phyloP scores from a whole-genome alignment of 345 rosid genomes.

The Eucalyptus regnans region DNA sequence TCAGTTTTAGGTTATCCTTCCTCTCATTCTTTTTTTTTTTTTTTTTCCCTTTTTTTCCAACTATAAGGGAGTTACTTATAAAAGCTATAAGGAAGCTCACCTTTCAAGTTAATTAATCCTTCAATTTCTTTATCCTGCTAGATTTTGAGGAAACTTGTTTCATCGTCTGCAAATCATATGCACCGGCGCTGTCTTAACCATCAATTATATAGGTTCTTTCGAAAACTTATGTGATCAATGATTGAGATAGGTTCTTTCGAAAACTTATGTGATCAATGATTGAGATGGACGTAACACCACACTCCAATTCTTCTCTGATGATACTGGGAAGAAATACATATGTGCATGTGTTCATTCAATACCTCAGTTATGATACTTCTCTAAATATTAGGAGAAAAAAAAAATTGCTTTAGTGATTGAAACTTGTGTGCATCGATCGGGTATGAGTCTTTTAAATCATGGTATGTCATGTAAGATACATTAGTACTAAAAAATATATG shows the following conservation, averaged over 20 bases:
- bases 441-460: neutral
- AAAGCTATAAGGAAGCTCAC: too few relatives aligned
- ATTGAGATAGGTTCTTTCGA: too few relatives aligned
- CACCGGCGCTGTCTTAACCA: neutral
- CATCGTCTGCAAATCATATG: too few relatives aligned
- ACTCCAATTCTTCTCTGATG: accelerated
- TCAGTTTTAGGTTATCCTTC: neutral
- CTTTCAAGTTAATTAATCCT: neutral
- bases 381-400: neutral
- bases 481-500: too few relatives aligned
- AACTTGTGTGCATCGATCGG: neutral
- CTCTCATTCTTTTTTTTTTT: neutral
- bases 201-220: too few relatives aligned
- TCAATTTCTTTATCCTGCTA: neutral
- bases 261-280: neutral
- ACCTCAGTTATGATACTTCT: neutral
- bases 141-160: neutral
- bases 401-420: neutral
- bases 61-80: too few relatives aligned
- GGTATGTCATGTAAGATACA: too few relatives aligned
- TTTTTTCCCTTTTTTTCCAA: too few relatives aligned
- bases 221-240: neutral
- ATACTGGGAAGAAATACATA: neutral
- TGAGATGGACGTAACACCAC: neutral
- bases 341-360: neutral